These are phyloP conservation scores for Yamadazyma taylorii DNA, from an alignment of 1,139 yeast genomes.

Conservation along the genomic window DNA sequence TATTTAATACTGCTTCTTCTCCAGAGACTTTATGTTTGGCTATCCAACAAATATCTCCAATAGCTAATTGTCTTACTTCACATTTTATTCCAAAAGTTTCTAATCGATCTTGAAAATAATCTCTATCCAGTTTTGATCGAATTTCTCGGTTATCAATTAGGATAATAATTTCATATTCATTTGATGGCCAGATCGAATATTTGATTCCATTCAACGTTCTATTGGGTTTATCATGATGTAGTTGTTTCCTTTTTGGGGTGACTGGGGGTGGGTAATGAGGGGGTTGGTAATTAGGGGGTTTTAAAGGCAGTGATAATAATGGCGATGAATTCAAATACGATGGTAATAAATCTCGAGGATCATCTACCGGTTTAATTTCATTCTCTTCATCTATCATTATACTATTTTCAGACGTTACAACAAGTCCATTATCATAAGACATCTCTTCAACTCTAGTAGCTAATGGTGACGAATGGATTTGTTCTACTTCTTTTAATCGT, in stretches of 20 bases:
- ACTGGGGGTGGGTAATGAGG: neutral
- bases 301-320: neutral
- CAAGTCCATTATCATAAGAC: slow-evolving; percentile 38
- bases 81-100: slow-evolving; percentile 47
- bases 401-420: slow-evolving; percentile 25
- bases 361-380: slow-evolving; percentile 10
- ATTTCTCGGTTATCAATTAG: slow-evolving; percentile 84
- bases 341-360: slow-evolving; percentile 13
- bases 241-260: neutral
- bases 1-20: slow-evolving; percentile 70
- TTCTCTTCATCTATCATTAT: slow-evolving; percentile 6
- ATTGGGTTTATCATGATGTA: slow-evolving; percentile 25
- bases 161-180: slow-evolving; percentile 57
- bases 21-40: slow-evolving; percentile 64
- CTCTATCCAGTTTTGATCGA: slow-evolving; percentile 58
- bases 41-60: slow-evolving; percentile 91
- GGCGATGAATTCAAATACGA: slow-evolving; percentile 12
- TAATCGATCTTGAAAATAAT: slow-evolving; percentile 62
- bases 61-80: slow-evolving; percentile 60
- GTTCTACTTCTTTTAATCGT: slow-evolving; percentile 51
- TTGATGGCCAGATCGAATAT: slow-evolving; percentile 40
- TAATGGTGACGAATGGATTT: slow-evolving; percentile 28
- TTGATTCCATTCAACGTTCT: slow-evolving; percentile 23
- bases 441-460: slow-evolving; percentile 17
- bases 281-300: neutral